Percentiles rank a stretch among this genome's conserved stretches.
Conservation (phyloP, 345 rosid species). For the Syzygium oleosum region DNA sequence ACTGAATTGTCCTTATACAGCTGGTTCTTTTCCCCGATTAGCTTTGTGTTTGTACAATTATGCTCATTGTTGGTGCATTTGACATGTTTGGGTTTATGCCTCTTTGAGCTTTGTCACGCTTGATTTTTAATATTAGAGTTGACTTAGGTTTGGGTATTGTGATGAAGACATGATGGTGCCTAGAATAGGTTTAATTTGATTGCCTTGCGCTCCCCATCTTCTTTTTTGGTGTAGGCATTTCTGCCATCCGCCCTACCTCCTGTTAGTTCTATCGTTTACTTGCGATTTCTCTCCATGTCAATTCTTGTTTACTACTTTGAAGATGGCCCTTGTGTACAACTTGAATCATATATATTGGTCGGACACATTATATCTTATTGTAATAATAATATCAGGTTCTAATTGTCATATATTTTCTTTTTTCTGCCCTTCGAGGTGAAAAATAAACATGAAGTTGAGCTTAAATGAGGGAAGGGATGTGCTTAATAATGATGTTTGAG, state of each 20-base stretch:
- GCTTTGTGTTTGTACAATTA: background rate
- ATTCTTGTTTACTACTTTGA: too few species aligned
- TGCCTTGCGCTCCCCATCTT: background rate
- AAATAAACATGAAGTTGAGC: too few species aligned
- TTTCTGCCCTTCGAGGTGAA: too few species aligned
- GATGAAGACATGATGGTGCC: background rate
- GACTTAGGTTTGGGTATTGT: background rate
- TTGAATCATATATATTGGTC: too few species aligned
- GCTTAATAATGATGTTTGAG: too few species aligned
- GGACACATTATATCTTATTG: too few species aligned
- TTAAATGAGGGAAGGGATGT: too few species aligned
- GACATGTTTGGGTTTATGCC: background rate
- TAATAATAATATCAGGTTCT: too few species aligned
- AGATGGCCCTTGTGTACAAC: too few species aligned
- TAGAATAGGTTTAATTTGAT: too few species aligned
- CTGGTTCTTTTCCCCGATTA: background rate
- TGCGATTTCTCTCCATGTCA: background rate
- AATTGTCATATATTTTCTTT: too few species aligned
- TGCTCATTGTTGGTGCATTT: background rate
- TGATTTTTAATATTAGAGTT: background rate
- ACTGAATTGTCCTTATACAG: background rate
- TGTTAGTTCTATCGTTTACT: background rate
- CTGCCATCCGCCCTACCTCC: background rate
- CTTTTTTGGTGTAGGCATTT: background rate
- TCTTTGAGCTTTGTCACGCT: background rate